Base-by-base conservation (phyloP, 2,329 filamentous ascomycete species). In the Myriosclerotinia duriaeana region DNA sequence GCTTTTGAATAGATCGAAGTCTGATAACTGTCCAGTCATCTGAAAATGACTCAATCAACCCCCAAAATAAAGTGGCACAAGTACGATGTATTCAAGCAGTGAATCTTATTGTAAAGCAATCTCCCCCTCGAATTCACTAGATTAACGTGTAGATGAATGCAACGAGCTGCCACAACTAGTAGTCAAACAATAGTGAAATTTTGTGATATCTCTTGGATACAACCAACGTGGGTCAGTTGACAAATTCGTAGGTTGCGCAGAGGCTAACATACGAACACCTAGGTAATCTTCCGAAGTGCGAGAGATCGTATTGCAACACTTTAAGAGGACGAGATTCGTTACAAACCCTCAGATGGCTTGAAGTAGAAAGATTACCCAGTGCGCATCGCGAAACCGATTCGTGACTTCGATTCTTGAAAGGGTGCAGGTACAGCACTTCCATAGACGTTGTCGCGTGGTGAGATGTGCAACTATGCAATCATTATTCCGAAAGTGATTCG, bases 151-250 rank as follows among this genome's bases (percentile, higher is more conserved):
- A 22, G 26, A 36, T 59, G 22, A 9, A 59, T 9, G 56, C 7
- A 34, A 26, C 44, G 34, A 61, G 7, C 44, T 40, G 5, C 5
- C 46, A 61, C n/a, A 3, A 12, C 30, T 40, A 50, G 15, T 50
- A 26, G n/a, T 48, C n/a, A 38, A 60, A 40, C 14, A 38, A 38
- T 14, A 20, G 17, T 14, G 34, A 50, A 38, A 40, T n/a, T 50
- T 17, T 48, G 42, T 22, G 56, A 38, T 26, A 14, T 4, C 15
- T 17, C 14, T 20, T 50, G 6, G n/a, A n/a, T 26, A 38, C 20
- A 38, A 17, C 22, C 22, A 26, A 50, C 20, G 26, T 36, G 38
- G 44, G n/a, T 61, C 58, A 61, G 58, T 61, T 61, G 58, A 61
- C 34, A 26, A 3, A 50, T 40, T 4, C 34, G 1, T 14, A 20